Conservation (phyloP, 352 stramenopile species). For the Globisporangium paroecandrum region DNA sequence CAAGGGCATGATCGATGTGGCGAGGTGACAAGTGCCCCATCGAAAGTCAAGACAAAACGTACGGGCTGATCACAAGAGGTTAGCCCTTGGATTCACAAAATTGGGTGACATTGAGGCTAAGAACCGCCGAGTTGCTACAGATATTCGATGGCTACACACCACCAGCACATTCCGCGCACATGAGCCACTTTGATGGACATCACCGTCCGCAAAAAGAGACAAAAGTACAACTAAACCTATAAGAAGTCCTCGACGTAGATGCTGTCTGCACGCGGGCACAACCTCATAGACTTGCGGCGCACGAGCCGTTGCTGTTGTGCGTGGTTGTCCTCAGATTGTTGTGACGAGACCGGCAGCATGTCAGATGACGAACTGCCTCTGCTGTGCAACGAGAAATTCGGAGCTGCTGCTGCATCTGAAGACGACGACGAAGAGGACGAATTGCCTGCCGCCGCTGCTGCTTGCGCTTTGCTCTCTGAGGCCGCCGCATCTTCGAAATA, state of each 20-base stretch:
- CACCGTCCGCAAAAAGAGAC: no score
- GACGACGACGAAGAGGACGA: neutral
- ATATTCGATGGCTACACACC: no score
- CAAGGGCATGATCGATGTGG: no score
- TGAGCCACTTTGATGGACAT: no score
- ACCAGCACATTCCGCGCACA: no score
- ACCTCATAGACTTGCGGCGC: slow-evolving; percentile 19
- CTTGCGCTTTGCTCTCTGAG: slow-evolving; percentile 11
- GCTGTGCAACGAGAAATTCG: slow-evolving; percentile 4
- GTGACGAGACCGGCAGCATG: neutral
- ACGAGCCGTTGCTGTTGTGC: slow-evolving; percentile 16
- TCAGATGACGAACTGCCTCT: slow-evolving; percentile 4
- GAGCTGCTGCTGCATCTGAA: neutral
- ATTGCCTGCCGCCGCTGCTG: neutral
- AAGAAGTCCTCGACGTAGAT: slow-evolving; percentile 43
- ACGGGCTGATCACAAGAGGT: no score
- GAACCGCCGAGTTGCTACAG: no score
- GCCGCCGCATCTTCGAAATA: slow-evolving; percentile 37
- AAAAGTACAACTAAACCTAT: no score
- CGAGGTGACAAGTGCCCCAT: no score
- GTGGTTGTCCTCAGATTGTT: slow-evolving; percentile 6
- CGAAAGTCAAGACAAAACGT: no score
- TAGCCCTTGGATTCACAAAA: no score
- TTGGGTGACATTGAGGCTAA: no score
- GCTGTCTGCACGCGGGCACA: slow-evolving; percentile 35